Conservation (phyloP, 2,329 filamentous ascomycete species). For the Diaporthe velutina region DNA sequence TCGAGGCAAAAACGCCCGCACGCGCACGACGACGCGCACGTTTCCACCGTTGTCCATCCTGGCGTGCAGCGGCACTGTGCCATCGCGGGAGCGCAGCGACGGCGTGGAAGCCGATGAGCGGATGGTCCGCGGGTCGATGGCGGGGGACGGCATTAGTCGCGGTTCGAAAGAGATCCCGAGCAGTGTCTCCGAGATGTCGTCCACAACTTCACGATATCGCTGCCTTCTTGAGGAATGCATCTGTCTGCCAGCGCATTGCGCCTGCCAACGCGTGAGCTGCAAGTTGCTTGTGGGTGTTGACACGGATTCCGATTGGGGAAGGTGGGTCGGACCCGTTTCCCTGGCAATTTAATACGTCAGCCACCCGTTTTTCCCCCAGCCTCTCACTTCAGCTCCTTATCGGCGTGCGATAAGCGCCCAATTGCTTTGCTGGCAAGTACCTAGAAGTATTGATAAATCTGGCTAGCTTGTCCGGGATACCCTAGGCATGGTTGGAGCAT, state of each 20-base stretch:
- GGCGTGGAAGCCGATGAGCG: conserved; percentile 83
- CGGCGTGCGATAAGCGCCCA: neutral
- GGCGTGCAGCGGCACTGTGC: conserved; percentile 68
- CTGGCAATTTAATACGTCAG: conserved; percentile 28
- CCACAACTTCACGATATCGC: conserved; percentile 44
- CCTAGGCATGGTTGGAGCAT: neutral
- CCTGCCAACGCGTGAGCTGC: conserved; percentile 29
- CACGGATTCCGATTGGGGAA: conserved; percentile 25
- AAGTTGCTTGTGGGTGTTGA: conserved; percentile 10
- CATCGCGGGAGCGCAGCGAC: conserved; percentile 80
- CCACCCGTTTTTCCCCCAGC: conserved; percentile 11
- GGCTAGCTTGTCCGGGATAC: neutral
- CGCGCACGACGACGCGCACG: conserved; percentile 85
- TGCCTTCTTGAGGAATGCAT: conserved; percentile 47
- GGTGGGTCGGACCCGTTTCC: conserved; percentile 24
- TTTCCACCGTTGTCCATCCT: conserved; percentile 78
- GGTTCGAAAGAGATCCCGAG: conserved; percentile 56
- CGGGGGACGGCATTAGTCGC: conserved; percentile 59
- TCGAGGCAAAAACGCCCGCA: conserved; percentile 82
- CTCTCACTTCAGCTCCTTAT: conserved; percentile 17
- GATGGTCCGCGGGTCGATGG: conserved; percentile 54
- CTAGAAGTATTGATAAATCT: neutral
- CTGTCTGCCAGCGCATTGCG: conserved; percentile 33
- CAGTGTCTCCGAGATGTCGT: conserved; percentile 48
- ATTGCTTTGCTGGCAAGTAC: no score